Conservation (phyloP, 2,329 filamentous ascomycete species). For the Penicillium sp. region DNA sequence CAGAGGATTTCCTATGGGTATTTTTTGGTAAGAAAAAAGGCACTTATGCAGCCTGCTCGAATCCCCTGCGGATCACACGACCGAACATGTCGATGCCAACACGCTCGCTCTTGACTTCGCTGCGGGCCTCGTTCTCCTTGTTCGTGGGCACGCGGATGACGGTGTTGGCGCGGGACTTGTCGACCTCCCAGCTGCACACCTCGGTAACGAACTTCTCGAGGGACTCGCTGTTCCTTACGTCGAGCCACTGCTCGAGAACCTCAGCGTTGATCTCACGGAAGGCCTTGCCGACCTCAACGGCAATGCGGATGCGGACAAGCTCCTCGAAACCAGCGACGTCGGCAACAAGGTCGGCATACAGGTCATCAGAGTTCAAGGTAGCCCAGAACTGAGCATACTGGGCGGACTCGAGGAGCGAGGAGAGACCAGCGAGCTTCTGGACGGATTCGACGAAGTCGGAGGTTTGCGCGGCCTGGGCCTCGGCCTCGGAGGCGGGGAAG, state of each 20-base stretch:
- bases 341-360: constrained; percentile 93
- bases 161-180: constrained; percentile 50
- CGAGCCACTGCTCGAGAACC: constrained; percentile 76
- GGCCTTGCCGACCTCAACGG: constrained; percentile 80
- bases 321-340: constrained; percentile 97
- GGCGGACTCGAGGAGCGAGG: constrained; percentile 84
- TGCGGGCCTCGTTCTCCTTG: constrained; percentile 97
- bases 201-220: constrained; percentile 80
- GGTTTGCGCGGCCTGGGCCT: constrained; percentile 47
- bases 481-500: constrained; percentile 57
- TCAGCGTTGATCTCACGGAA: constrained; percentile 73
- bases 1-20: constrained; percentile 16
- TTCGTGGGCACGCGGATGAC: constrained; percentile 82
- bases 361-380: constrained; percentile 88
- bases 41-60: constrained; percentile 74
- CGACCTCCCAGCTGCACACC: constrained; percentile 85
- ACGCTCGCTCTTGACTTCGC: constrained; percentile 91
- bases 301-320: constrained; percentile 86
- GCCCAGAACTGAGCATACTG: constrained; percentile 94
- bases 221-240: constrained; percentile 66
- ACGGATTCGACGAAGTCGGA: constrained; percentile 80
- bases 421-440: constrained; percentile 81
- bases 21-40: constrained; percentile 16
- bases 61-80: constrained; percentile 78
- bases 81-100: constrained; percentile 64